Evolutionary conservation across 371 early-diverging fungal genomes (phyloP), one percentile per base, ranked within the genome.

Genomic region (Mortierella polycephala): DNA sequence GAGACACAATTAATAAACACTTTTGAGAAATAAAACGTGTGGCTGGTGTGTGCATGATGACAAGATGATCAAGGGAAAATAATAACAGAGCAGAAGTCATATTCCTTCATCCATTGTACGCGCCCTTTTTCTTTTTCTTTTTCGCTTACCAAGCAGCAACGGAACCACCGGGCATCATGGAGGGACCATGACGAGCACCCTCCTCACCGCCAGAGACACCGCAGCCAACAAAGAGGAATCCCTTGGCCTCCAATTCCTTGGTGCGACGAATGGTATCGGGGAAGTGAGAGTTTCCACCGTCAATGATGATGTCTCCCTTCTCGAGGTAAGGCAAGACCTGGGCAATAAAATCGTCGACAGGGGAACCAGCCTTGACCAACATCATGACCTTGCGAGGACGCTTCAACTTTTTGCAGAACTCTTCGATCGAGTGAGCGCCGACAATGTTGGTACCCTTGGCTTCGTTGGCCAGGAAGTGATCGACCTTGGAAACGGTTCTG

Each of bases 171-270:
- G 98, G 99, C 99, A 99, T 99, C 74, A 99, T 87, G 66, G 96
- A 95, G 75, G 99, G 99, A 57, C 99, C 99, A 75, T 95, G 90
- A 81, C 99, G 95, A 40, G 99, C 99, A 84, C 99, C 99, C 83
- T 98, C 98, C 85, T 99, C 99, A 82, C 99, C 99, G 71, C 99
- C 99, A 77, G 98, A 98, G 63, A 99, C 99, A 86, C 99, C 99
- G 76, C 94, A 91, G 56, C 99, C 99, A 54, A 98, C 94, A 86
- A 96, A 99, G 68, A 94, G 87, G 74, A 98, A 87, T 68, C 95
- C 96, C 88, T 96, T 94, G 74, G 85, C 85, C 77, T 95, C 93
- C 72, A 97, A 86, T 57, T 95, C 88, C 82, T 92, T 89, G 82
- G 88, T 85, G 77, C 99, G 93, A 75, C 98, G 93, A 67, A 95